Conservation (phyloP, 768 basidiomycete species). For the Tricholoma flavovirens region DNA sequence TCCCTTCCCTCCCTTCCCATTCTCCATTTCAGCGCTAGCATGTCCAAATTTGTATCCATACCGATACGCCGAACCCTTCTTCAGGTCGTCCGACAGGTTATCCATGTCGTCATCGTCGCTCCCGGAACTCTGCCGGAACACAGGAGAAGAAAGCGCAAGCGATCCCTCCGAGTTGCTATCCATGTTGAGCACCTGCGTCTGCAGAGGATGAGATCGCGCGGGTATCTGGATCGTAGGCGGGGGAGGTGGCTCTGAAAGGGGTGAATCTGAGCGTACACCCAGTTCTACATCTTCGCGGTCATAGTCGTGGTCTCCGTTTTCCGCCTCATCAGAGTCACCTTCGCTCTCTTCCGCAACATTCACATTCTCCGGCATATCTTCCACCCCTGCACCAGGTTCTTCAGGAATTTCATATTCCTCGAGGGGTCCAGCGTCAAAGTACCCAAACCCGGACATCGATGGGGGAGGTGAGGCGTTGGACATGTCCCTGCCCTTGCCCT, state of each 20-base stretch:
- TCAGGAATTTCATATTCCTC: no score
- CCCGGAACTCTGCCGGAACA: not conserved
- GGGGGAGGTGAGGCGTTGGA: not conserved
- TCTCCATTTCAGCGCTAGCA: slow-evolving; percentile 6
- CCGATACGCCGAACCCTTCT: slow-evolving; percentile 8
- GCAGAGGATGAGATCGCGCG: no score
- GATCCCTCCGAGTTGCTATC: not conserved
- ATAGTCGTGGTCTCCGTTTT: no score
- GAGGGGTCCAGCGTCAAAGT: no score
- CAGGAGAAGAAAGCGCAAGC: not conserved
- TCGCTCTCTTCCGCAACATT: no score
- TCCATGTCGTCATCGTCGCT: not conserved
- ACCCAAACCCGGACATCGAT: not conserved
- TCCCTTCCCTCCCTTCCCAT: slow-evolving; percentile 2
- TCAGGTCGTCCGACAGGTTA: not conserved
- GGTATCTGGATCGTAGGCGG: no score
- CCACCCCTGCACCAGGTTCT: not conserved
- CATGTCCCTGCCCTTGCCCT: not conserved
- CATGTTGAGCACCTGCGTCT: no score
- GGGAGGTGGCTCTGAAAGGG: no score
- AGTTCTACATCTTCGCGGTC: not conserved
- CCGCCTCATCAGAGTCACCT: no score
- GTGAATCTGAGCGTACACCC: no score
- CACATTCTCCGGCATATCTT: no score
- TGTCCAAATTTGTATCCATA: slow-evolving; percentile 24